Conservation (phyloP, 2,329 filamentous ascomycete genomes). For the Malbranchea zuffiana region DNA sequence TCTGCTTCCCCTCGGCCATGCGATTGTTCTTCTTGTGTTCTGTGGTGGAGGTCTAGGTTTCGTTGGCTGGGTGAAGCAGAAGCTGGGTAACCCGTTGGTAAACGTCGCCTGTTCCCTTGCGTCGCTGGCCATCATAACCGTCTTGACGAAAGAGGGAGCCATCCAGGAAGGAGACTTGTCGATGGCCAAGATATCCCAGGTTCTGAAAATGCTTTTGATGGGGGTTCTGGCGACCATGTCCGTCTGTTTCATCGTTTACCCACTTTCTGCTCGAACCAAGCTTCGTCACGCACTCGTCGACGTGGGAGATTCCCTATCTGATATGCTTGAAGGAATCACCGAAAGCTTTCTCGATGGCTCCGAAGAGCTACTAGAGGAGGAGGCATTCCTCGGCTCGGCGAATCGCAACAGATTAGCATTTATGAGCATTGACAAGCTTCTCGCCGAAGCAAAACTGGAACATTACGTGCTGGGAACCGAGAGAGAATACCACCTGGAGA, state of each 20-base stretch:
- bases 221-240: conserved; percentile 60
- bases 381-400: conserved; percentile 52
- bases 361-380: conserved; percentile 62
- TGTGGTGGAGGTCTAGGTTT: conserved; percentile 79
- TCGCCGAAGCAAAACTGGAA: conserved; percentile 80
- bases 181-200: conserved; percentile 67
- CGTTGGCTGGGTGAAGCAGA: conserved; percentile 78
- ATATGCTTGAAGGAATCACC: conserved; percentile 72
- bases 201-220: conserved; percentile 73
- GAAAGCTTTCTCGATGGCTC: conserved; percentile 72
- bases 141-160: conserved; percentile 82
- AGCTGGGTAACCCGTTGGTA: conserved; percentile 64
- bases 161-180: conserved; percentile 75
- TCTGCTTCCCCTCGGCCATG: conserved; percentile 61
- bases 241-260: conserved; percentile 68
- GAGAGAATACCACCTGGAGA: conserved; percentile 65
- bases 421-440: conserved; percentile 59
- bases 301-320: conserved; percentile 62
- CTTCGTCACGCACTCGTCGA: conserved; percentile 64
- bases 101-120: conserved; percentile 78
- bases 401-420: conserved; percentile 57
- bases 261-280: conserved; percentile 62
- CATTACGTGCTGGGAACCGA: conserved; percentile 75
- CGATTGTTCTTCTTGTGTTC: conserved; percentile 69
- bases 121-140: conserved; percentile 77